A percentile compares a stretch with the other conserved stretches of the same genome.
Conservation (phyloP, 2,329 filamentous ascomycete genomes). For the Fusarium sp. region DNA sequence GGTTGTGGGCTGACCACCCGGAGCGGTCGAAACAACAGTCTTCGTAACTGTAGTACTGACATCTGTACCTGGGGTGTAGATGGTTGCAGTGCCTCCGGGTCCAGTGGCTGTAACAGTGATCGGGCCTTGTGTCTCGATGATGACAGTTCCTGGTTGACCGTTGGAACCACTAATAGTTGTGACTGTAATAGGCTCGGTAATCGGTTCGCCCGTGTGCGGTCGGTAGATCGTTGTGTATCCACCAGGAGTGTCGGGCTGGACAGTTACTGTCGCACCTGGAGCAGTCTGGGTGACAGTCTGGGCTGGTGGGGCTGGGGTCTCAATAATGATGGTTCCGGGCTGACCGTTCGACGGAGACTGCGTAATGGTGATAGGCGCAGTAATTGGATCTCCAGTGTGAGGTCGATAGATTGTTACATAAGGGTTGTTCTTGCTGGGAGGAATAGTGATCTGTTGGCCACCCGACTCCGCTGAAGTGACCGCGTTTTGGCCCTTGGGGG, state of each 20-base stretch:
- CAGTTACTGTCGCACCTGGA: conserved; percentile 14
- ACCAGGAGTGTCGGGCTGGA: conserved; percentile 19
- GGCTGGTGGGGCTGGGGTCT: conserved; percentile 18
- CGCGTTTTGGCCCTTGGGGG: conserved; percentile 24
- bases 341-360: conserved; percentile 30
- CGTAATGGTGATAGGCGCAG: conserved; percentile 31
- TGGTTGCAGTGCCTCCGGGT: conserved; percentile 19
- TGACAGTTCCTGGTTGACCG: conserved; percentile 31
- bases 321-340: conserved; percentile 34
- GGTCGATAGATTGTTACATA: conserved; percentile 33
- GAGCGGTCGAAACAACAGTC: conserved; percentile 17
- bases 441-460: conserved; percentile 29
- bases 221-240: conserved; percentile 28
- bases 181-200: conserved; percentile 28
- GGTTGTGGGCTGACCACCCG: conserved; percentile 15
- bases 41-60: conserved; percentile 22
- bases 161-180: conserved; percentile 29
- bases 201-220: conserved; percentile 23
- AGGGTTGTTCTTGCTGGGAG: conserved; percentile 29
- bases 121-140: conserved; percentile 34
- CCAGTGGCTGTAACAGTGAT: conserved; percentile 22
- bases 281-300: conserved; percentile 14
- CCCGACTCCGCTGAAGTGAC: conserved; percentile 5
- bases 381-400: conserved; percentile 32
- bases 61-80: conserved; percentile 26